These are phyloP conservation scores for Heimioporus punctisporus DNA, from an alignment of 1,284 basidiomycete genomes.

Conservation along the genomic window DNA sequence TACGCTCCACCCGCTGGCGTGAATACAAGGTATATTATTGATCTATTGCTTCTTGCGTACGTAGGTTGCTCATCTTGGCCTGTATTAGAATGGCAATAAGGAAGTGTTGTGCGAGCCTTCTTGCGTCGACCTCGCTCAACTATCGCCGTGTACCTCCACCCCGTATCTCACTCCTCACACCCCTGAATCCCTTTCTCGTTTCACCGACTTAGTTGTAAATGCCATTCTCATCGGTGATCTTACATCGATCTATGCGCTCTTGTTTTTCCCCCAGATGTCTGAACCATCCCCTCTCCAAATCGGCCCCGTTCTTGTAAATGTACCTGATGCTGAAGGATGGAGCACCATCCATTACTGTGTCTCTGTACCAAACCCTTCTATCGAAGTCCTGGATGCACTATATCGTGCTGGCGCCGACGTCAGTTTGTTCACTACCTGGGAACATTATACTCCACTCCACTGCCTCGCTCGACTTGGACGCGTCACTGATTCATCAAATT, in stretches of 20 bases:
- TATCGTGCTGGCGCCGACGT: constrained; percentile 76
- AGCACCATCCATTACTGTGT: constrained; percentile 71
- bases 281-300: constrained; percentile 44
- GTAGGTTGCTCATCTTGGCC: constrained; percentile 6
- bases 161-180: constrained; percentile 34
- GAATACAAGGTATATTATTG: constrained; percentile 49
- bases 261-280: constrained; percentile 52
- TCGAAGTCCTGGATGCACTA: constrained; percentile 63
- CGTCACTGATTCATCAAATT: constrained; percentile 38
- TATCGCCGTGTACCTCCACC: constrained; percentile 29
- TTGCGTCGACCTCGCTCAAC: constrained; percentile 15
- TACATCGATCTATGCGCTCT: constrained; percentile 50
- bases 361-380: constrained; percentile 53
- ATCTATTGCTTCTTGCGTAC: constrained; percentile 1
- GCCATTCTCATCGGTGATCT: constrained; percentile 51
- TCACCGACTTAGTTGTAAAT: constrained; percentile 53
- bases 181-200: constrained; percentile 36
- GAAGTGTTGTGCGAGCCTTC: constrained; percentile 28
- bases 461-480: constrained; percentile 60
- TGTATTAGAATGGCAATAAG: constrained; percentile 33
- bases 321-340: constrained; percentile 67
- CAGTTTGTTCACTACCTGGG: constrained; percentile 63
- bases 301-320: constrained; percentile 56
- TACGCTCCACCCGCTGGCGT: constrained; percentile 59
- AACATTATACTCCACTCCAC: constrained; percentile 70